A percentile compares a stretch with the other conserved stretches of the same genome.
These are phyloP conservation scores for Lotmaria passim DNA, from an alignment of 208 protist species.

Conservation along the genomic window DNA sequence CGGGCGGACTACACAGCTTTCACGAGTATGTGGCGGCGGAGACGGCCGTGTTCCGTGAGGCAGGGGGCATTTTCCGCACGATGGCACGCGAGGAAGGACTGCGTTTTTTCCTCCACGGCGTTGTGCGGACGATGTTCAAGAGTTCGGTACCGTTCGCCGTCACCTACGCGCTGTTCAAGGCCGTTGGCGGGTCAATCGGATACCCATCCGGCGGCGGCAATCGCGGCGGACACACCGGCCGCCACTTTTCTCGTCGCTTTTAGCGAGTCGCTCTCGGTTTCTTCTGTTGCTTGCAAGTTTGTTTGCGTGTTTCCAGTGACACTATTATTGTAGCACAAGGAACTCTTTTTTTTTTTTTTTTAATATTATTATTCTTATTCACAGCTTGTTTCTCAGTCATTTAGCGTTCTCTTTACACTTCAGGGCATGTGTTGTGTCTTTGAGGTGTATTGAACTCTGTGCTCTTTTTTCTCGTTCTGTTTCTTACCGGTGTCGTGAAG, in stretches of 20 bases:
- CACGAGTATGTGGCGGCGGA: constrained; percentile 66
- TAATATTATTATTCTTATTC: no score
- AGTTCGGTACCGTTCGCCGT: constrained; percentile 86
- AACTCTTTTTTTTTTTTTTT: no score
- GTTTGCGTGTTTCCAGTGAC: no score
- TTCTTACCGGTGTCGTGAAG: no score
- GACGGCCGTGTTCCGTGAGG: constrained; percentile 74
- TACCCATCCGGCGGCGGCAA: constrained; percentile 28
- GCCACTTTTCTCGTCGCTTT: constrained; percentile 47
- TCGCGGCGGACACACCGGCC: constrained; percentile 34
- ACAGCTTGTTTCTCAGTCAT: no score
- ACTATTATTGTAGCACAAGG: no score
- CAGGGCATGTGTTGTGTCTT: no score
- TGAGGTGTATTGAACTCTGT: no score
- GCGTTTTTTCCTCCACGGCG: constrained; percentile 82
- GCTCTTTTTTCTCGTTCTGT: no score
- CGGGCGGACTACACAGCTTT: constrained; percentile 69
- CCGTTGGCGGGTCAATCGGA: constrained; percentile 75
- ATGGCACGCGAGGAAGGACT: constrained; percentile 67
- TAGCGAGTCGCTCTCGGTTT: constrained; percentile 12
- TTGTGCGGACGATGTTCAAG: constrained; percentile 82
- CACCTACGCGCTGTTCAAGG: constrained; percentile 75
- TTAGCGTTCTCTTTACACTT: no score
- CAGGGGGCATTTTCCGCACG: constrained; percentile 53
- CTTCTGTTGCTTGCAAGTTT: no score